Base-by-base conservation (phyloP, 1,139 yeast genomes). In the Geotrichum cucujoidarum region DNA sequence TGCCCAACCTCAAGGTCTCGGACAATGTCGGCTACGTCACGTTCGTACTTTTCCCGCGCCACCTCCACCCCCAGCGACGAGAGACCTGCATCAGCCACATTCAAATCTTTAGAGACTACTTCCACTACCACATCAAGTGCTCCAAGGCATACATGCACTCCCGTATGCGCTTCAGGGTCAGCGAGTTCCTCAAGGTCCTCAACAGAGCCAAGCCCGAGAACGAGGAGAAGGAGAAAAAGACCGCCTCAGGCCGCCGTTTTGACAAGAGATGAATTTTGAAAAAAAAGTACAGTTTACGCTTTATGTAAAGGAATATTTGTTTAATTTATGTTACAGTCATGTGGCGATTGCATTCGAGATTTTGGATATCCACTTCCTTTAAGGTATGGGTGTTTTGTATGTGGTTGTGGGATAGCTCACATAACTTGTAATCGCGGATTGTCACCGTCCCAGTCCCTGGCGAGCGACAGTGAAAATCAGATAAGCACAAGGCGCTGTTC, bases 71-170 rank as follows among this genome's bases (percentile, higher is more conserved):
- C 44, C 88, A 83, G 56, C 80, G 87, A 58, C 77, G 88, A 63
- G 90, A 89, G 61, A 83, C 80, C 64, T 82, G 95, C 61, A 87
- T 88, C 58, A 81, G 94, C 35, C 95, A 87, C 67, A 85, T 92
- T 61, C 90, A 89, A 65, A 75, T 87, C 55, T 94, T 92, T 72
- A 78, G 99, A 69, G 94, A 89, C 65, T 92, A 90, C 70, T 90
- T 92, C 83, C 98, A 92, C 68, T 92, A 90, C 70, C 99, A 92
- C 66, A 92, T 92, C 72, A 92, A 92, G 71, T 90, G 97, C 67
- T 89, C 96, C 54, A 92, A 92, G 75, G 97, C 98, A 35, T 94
- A 87, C 72, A 83, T 92, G 85, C 99, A 92, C 70, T 88, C 96
- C 50, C 81, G 99, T 75, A 92, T 92, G 98, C 81, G 99, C 70